A percentile compares a stretch with the other conserved stretches of the same genome.
phyloP scores from a whole-genome alignment of 331 rosid genomes.

The Saraca asoca region DNA sequence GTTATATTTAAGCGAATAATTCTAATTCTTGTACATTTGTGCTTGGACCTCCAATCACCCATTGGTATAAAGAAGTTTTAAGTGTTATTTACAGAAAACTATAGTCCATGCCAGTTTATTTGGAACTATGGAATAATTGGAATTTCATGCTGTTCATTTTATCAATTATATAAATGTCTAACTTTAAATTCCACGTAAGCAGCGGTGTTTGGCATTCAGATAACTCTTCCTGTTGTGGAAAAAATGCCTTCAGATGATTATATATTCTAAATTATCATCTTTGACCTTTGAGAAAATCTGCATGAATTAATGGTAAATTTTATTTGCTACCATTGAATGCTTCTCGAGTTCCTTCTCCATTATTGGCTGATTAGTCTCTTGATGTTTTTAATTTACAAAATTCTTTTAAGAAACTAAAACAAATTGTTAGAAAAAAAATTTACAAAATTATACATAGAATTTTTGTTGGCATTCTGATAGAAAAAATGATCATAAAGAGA shows the following conservation, averaged over 20 bases:
- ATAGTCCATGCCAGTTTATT: conserved; percentile 13
- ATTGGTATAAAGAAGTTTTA: not conserved
- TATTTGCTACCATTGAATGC: conserved; percentile 6
- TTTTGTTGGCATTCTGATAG: too few species aligned
- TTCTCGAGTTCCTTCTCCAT: not conserved
- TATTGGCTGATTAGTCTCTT: not conserved
- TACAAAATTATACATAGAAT: too few species aligned
- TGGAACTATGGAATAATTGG: not conserved
- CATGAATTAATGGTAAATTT: conserved; percentile 4
- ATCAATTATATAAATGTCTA: not conserved
- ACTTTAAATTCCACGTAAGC: not conserved
- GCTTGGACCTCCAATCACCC: not conserved
- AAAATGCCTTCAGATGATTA: not conserved
- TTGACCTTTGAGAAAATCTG: not conserved
- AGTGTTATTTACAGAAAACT: too few species aligned
- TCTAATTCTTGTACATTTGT: conserved; percentile 17
- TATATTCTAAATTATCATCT: not conserved
- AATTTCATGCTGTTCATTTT: not conserved
- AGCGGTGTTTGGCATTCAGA: not conserved
- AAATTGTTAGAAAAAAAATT: too few species aligned
- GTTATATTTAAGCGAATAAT: conserved; percentile 13
- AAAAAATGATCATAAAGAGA: too few species aligned
- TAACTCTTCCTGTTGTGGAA: too few species aligned
- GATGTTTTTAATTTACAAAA: not conserved
- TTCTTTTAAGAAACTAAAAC: too few species aligned